Evolutionary conservation across 768 basidiomycete genomes (phyloP), one percentile per base, ranked within the genome.

Genomic region (Coprinopsis marcescibilis): DNA sequence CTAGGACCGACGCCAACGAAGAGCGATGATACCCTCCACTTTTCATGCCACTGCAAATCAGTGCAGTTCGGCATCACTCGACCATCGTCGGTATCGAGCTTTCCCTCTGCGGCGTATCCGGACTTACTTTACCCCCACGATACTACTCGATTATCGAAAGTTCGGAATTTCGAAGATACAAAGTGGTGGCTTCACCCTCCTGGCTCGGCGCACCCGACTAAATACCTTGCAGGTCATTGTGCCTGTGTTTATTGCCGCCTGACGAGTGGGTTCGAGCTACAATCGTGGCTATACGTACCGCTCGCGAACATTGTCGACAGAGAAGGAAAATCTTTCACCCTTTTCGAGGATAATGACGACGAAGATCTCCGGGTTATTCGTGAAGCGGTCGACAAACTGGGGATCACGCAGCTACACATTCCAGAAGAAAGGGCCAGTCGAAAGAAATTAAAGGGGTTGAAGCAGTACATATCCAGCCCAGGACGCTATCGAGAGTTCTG

Each of bases 161-260:
- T 60, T 3, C 38, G 48, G 17, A 63, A 63, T 30, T 21, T 46
- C 0, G 45, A 50, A 1, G 62, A 65, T 46, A 53, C 55, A 24
- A 61, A 65, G 44, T 65, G 63, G 61, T 65, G 64, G 64, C 49
- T 60, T 53, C 52, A 52, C 4, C 56, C 56, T 26, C 24, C 26
- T 3, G 43, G 32, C 14, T 21, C 36, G 8, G 24, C 33, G 1
- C 17, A 40, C 14, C 60, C 58, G 4, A 58, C 57, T 3, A 57
- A 58, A 39, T 65, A 60, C 36, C 52, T 65, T 4, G 63, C 63
- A 2, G 63, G 58, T 8, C 57, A 65, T 37, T 65, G 64, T 35
- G 55, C 60, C 43, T 65, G 64, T 38, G 35, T 29, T 2, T 54
- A 46, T 27, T 65, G 64, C 34, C 57, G 64, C 1, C 52, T 58